Evolutionary conservation across 1,139 yeast genomes (phyloP).

Genomic region (Sugiyamaella japonica): DNA sequence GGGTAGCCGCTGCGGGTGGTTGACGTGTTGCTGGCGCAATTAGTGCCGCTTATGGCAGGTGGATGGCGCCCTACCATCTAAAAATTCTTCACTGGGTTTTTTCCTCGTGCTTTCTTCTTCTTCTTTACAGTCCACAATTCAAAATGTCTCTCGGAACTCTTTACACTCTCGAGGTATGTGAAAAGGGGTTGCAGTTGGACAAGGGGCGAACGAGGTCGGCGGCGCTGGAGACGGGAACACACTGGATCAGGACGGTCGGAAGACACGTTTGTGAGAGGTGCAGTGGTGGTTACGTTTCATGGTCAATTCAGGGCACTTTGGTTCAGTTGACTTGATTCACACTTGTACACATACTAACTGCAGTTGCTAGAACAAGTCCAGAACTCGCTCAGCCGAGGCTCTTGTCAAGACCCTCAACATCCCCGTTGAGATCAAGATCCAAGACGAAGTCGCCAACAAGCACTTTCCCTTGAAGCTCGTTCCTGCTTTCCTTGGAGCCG

Average conservation of each 20-base stretch:
- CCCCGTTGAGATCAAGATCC: constrained; percentile 59
- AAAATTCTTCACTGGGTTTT: constrained; percentile 2
- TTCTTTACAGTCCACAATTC: constrained; percentile 5
- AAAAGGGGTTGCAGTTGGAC: neutral
- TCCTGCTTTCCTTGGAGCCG: constrained; percentile 79
- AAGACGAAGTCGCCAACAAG: constrained; percentile 49
- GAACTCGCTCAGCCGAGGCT: constrained; percentile 54
- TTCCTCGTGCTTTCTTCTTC: constrained; percentile 1
- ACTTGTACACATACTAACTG: neutral
- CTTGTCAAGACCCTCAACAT: constrained; percentile 70
- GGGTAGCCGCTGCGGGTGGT: no score
- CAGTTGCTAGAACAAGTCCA: constrained; percentile 23
- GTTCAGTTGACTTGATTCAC: no score
- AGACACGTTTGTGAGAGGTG: no score
- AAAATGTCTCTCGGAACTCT: constrained; percentile 41
- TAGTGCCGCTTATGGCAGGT: neutral
- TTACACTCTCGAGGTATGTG: constrained; percentile 32
- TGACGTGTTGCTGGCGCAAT: no score
- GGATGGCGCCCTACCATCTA: constrained; percentile 10
- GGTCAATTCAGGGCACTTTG: no score
- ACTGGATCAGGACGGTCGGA: no score
- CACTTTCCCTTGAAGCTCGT: constrained; percentile 71
- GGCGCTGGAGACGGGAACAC: no score
- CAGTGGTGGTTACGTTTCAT: no score
- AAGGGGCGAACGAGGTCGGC: no score